These are phyloP conservation scores for Lentinula raphanica DNA, from an alignment of 768 basidiomycete species.

Conservation along the genomic window DNA sequence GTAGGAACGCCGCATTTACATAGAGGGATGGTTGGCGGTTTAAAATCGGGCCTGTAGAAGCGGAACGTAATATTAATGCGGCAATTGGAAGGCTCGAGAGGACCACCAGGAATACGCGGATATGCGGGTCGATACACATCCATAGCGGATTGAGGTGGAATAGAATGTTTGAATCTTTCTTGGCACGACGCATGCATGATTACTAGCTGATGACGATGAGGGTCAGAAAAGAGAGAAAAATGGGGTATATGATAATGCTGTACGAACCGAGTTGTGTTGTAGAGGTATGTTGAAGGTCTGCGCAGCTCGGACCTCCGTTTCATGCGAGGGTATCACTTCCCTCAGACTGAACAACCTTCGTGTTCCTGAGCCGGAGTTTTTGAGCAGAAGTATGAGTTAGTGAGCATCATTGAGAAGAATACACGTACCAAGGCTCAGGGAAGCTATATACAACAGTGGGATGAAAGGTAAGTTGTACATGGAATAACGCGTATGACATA, in stretches of 20 bases:
- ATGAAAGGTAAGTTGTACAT: not conserved
- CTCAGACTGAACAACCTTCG: conserved; percentile 66
- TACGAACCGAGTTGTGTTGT: conserved; percentile 69
- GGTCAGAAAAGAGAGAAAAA: conserved; percentile 1
- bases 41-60: conserved; percentile 81
- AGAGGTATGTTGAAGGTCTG: conserved; percentile 76
- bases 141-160: conserved; percentile 66
- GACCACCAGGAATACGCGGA: conserved; percentile 23
- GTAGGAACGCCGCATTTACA: conserved; percentile 73
- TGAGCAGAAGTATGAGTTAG: not conserved
- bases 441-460: conserved; percentile 35
- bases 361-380: conserved; percentile 41
- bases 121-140: conserved; percentile 66
- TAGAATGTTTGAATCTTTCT: conserved; percentile 75
- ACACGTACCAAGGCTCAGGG: conserved; percentile 65
- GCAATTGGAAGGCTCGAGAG: conserved; percentile 50
- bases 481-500: not conserved
- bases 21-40: conserved; percentile 55
- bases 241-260: not conserved
- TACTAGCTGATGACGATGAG: conserved; percentile 42
- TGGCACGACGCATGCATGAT: conserved; percentile 87
- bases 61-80: conserved; percentile 86
- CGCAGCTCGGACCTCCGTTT: conserved; percentile 50
- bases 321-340: conserved; percentile 67
- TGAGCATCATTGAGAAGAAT: not conserved